Percentiles rank a stretch among this genome's conserved stretches.
Evolutionary conservation across 352 stramenopile genomes (phyloP).

Genomic region (Globisporangium spinosum): DNA sequence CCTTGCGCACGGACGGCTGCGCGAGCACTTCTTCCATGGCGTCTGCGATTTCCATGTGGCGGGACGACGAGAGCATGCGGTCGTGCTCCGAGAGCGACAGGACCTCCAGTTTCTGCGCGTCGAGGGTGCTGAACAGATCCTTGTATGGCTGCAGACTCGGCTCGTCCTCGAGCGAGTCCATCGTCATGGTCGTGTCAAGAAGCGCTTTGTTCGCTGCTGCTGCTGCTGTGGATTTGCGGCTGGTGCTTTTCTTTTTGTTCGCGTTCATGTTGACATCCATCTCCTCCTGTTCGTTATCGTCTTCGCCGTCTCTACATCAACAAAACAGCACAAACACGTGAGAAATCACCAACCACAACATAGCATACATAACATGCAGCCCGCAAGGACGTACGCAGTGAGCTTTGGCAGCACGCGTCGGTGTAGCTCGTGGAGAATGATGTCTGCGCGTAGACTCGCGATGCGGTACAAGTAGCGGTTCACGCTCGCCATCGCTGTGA

Average conservation of each 20-base stretch:
- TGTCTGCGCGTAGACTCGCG: slow-evolving; percentile 53
- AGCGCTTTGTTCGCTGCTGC: not conserved
- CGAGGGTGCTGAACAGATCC: slow-evolving; percentile 47
- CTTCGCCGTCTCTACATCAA: not conserved
- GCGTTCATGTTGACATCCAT: slow-evolving; percentile 12
- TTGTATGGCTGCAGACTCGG: slow-evolving; percentile 39
- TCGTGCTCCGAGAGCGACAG: slow-evolving; percentile 60
- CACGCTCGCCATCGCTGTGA: slow-evolving; percentile 33
- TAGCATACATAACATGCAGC: not conserved
- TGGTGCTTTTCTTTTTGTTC: not conserved
- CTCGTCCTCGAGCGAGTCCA: slow-evolving; percentile 23
- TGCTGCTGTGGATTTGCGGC: not conserved
- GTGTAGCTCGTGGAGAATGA: slow-evolving; percentile 51
- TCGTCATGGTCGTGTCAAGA: slow-evolving; percentile 10
- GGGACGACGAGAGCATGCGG: slow-evolving; percentile 51
- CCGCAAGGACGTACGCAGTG: slow-evolving; percentile 2
- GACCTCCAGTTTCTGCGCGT: slow-evolving; percentile 55
- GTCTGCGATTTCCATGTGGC: slow-evolving; percentile 65
- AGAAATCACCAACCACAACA: not conserved
- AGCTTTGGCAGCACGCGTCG: slow-evolving; percentile 21
- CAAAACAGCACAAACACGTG: not conserved
- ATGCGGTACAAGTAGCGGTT: slow-evolving; percentile 42
- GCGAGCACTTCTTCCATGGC: slow-evolving; percentile 74
- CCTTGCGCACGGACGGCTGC: slow-evolving; percentile 53
- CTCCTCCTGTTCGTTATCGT: not conserved